phyloP scores from a whole-genome alignment of 2,329 filamentous ascomycete species.

The Cytospora chrysosperma region DNA sequence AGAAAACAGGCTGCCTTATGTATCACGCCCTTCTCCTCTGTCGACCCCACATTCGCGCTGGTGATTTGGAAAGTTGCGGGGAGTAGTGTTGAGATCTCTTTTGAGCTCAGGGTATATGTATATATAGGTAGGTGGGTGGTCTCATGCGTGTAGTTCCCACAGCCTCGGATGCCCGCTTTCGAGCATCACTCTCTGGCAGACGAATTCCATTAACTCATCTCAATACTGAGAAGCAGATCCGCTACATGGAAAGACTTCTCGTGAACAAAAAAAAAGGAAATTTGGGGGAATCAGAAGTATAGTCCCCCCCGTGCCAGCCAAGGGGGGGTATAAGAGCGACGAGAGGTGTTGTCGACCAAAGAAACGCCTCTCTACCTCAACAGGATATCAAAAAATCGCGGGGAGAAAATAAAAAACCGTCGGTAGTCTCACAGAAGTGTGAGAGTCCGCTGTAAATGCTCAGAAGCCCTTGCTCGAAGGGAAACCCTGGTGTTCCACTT shows the following conservation, averaged over 20 bases:
- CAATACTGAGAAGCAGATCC: neutral
- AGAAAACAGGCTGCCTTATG: neutral
- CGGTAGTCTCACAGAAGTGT: neutral
- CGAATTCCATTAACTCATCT: neutral
- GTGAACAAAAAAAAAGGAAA: neutral
- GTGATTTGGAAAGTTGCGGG: neutral
- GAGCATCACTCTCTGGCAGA: neutral
- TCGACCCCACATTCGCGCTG: too few species aligned
- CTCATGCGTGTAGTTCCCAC: neutral
- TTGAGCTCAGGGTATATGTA: neutral
- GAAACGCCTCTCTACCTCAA: slow-evolving; percentile 11
- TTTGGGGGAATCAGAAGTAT: neutral
- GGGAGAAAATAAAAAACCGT: too few species aligned
- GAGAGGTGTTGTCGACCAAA: neutral
- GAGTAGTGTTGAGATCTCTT: neutral
- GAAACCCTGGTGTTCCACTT: slow-evolving; percentile 1
- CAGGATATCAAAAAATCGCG: slow-evolving; percentile 20
- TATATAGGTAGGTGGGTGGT: neutral
- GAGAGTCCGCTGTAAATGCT: slow-evolving; percentile 19
- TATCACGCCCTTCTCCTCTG: neutral
- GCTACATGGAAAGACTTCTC: slow-evolving; percentile 3
- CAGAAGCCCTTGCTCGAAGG: slow-evolving; percentile 7
- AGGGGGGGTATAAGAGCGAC: neutral
- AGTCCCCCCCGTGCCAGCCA: neutral
- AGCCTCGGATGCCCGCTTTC: neutral